A percentile compares a stretch with the other conserved stretches of the same genome.
Evolutionary conservation across 2,329 filamentous ascomycete species (phyloP).

Genomic region (Cladorrhinum sp.): DNA sequence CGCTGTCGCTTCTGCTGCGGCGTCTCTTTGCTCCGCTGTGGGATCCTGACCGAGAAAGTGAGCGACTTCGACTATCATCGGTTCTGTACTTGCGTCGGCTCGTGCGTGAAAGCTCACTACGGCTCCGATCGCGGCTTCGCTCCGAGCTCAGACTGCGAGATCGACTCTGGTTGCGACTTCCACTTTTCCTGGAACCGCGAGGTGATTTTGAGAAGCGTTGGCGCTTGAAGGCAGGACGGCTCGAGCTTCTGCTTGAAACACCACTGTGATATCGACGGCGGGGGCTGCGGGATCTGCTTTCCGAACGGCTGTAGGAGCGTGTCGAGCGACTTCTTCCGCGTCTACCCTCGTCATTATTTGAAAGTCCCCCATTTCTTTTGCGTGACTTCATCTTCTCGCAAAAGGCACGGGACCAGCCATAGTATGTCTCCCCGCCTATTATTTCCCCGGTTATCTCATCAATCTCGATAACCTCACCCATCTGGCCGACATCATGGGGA

Average conservation of each 20-base stretch:
- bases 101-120: not conserved
- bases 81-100: slow-evolving; percentile 24
- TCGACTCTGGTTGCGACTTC: slow-evolving; percentile 32
- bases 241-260: slow-evolving; percentile 34
- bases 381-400: slow-evolving; percentile 75
- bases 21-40: slow-evolving; percentile 27
- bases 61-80: slow-evolving; percentile 22
- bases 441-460: slow-evolving; percentile 66
- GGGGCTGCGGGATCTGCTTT: slow-evolving; percentile 30
- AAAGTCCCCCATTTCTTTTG: slow-evolving; percentile 8
- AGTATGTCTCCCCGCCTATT: slow-evolving; percentile 70
- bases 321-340: slow-evolving; percentile 21
- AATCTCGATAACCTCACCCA: slow-evolving; percentile 66
- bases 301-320: slow-evolving; percentile 29
- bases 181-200: slow-evolving; percentile 21
- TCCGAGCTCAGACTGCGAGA: slow-evolving; percentile 3
- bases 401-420: slow-evolving; percentile 80
- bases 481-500: slow-evolving; percentile 65
- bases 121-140: slow-evolving; percentile 25
- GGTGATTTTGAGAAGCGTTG: slow-evolving; percentile 38
- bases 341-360: slow-evolving; percentile 20
- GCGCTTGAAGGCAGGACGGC: slow-evolving; percentile 40
- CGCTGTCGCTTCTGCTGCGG: slow-evolving; percentile 3
- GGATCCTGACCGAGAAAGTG: slow-evolving; percentile 24
- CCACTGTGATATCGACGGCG: slow-evolving; percentile 32